Conservation (phyloP, 2,329 filamentous ascomycete genomes). For the Chrysoporthe cubensis region DNA sequence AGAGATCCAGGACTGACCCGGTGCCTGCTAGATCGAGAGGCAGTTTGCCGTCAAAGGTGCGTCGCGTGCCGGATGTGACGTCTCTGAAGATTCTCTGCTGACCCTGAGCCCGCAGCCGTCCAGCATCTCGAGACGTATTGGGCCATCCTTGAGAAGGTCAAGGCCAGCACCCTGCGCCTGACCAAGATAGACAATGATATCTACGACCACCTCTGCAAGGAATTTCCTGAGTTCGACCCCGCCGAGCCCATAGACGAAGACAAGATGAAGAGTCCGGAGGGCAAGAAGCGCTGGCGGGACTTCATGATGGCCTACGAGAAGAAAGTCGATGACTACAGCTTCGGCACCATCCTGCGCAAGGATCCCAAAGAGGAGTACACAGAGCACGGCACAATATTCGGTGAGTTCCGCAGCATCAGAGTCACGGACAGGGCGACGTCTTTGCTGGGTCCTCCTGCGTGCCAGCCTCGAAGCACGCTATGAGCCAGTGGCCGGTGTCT, state of each 20-base stretch:
- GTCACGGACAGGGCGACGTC: no score
- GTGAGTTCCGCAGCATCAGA: constrained; percentile 49
- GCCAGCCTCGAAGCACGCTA: constrained; percentile 66
- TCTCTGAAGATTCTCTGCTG: constrained; percentile 26
- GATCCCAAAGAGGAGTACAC: constrained; percentile 83
- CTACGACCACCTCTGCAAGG: constrained; percentile 80
- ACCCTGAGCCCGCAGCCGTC: constrained; percentile 58
- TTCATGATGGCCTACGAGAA: constrained; percentile 96
- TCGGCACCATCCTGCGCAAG: constrained; percentile 87
- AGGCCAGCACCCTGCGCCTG: constrained; percentile 84
- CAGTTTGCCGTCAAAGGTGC: constrained; percentile 96
- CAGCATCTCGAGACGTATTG: constrained; percentile 98
- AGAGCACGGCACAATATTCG: constrained; percentile 89
- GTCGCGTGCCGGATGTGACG: constrained; percentile 20
- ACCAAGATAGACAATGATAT: constrained; percentile 97
- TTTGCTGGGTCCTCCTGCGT: constrained; percentile 37
- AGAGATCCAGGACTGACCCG: constrained; percentile 10
- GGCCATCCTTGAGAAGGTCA: constrained; percentile 89
- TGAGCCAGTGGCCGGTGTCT: constrained; percentile 63
- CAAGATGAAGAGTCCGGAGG: constrained; percentile 94
- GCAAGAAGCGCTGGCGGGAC: constrained; percentile 92
- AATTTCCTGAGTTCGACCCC: constrained; percentile 93
- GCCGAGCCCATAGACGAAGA: constrained; percentile 82
- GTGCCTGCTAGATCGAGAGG: constrained; percentile 80
- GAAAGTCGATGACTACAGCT: constrained; percentile 96